These are phyloP conservation scores for Geranomyces variabilis DNA, from an alignment of 192 early-diverging fungal genomes.

Conservation along the genomic window DNA sequence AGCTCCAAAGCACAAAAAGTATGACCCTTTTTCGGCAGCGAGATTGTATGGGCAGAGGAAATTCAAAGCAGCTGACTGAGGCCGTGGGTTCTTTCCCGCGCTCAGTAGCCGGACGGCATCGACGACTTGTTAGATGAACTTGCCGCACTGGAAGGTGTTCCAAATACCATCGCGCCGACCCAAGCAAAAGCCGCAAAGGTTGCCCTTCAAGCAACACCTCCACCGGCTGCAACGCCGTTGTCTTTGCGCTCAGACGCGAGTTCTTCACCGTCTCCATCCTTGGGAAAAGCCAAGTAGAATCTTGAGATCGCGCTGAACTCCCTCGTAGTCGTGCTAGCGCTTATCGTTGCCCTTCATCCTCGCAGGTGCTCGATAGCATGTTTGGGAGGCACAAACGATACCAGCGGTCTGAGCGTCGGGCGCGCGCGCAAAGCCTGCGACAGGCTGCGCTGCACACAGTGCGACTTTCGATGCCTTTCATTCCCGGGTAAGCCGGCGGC, in stretches of 20 bases:
- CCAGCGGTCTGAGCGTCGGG: constrained; percentile 16
- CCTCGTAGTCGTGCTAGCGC: neutral
- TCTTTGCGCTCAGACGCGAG: neutral
- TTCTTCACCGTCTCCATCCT: neutral
- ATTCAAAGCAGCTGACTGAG: neutral
- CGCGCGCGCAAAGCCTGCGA: constrained; percentile 17
- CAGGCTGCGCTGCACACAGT: constrained; percentile 22
- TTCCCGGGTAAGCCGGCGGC: constrained; percentile 27
- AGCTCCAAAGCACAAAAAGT: neutral
- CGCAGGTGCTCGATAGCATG: constrained; percentile 32
- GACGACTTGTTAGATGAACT: constrained; percentile 22
- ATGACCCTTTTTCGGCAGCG: too few relatives aligned
- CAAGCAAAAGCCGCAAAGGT: too few relatives aligned
- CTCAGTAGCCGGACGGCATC: constrained; percentile 18
- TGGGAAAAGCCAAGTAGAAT: neutral
- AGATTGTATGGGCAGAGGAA: neutral
- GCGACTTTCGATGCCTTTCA: constrained; percentile 28
- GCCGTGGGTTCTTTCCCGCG: neutral
- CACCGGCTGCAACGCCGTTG: neutral
- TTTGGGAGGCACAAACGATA: constrained; percentile 22
- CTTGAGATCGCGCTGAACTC: neutral
- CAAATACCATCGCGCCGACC: too few relatives aligned
- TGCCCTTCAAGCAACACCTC: too few relatives aligned
- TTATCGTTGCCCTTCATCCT: neutral
- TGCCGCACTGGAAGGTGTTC: neutral